phyloP scores from a whole-genome alignment of 176 grass and related monocot genomes.

The Bolboschoenus planiculmis region DNA sequence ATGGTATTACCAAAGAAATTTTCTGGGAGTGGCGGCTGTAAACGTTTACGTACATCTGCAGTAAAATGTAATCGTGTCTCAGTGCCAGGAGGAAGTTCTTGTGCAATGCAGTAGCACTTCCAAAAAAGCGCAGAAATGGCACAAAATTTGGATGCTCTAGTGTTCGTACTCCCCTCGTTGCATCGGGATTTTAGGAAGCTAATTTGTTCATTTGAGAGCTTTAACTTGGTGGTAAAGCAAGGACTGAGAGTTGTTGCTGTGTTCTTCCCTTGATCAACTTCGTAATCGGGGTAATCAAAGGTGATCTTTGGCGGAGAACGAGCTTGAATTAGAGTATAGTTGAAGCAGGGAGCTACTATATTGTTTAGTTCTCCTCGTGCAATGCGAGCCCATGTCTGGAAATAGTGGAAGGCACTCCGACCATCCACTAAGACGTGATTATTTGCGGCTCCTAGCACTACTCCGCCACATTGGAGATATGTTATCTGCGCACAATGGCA shows the following conservation, averaged over 20 bases:
- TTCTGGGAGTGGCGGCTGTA: conserved; percentile 10
- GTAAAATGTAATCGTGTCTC: background rate
- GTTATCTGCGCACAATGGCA: background rate
- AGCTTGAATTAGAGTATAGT: conserved; percentile 24
- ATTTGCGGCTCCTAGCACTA: background rate
- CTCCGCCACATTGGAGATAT: conserved; percentile 6
- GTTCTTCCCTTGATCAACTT: background rate
- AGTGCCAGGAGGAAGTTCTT: background rate
- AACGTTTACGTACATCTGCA: background rate
- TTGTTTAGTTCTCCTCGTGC: background rate
- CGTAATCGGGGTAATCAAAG: background rate
- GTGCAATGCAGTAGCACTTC: conserved; percentile 24
- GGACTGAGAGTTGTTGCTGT: background rate
- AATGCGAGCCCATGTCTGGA: background rate
- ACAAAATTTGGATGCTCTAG: conserved; percentile 13
- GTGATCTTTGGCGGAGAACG: background rate
- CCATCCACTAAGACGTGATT: background rate
- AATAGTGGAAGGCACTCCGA: background rate
- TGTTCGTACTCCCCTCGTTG: background rate
- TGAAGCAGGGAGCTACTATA: conserved; percentile 11
- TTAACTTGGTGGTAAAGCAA: background rate
- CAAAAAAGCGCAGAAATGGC: conserved; percentile 22
- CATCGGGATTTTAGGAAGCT: background rate
- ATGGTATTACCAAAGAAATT: conserved; percentile 15
- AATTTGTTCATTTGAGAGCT: background rate